These are phyloP conservation scores for Keithomyces neogunnii DNA, from an alignment of 2,329 filamentous ascomycete genomes.

Conservation along the genomic window DNA sequence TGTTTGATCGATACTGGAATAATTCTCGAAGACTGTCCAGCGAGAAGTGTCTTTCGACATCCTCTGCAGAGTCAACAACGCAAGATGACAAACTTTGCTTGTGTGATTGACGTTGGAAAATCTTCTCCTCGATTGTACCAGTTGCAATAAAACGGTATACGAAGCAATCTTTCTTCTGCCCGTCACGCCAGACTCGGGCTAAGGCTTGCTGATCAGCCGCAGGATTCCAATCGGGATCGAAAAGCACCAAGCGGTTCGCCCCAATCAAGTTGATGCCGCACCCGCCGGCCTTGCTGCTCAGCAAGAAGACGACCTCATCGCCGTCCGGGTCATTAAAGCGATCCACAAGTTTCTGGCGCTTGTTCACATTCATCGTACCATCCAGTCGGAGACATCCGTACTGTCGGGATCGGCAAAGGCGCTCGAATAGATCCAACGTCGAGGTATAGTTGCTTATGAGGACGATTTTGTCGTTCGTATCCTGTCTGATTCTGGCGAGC, in stretches of 20 bases:
- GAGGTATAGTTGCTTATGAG: conserved; percentile 98
- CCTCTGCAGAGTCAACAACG: conserved; percentile 92
- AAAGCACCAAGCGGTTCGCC: conserved; percentile 87
- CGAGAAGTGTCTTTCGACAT: conserved; percentile 94
- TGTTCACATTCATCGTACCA: conserved; percentile 95
- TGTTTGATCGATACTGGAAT: conserved; percentile 83
- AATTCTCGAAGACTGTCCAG: conserved; percentile 84
- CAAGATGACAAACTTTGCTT: conserved; percentile 95
- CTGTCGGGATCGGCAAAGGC: conserved; percentile 71
- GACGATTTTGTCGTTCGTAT: conserved; percentile 98
- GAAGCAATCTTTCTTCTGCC: conserved; percentile 98
- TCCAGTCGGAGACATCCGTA: conserved; percentile 88
- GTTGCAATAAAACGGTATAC: conserved; percentile 99
- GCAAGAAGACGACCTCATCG: conserved; percentile 85
- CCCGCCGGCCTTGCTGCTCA: conserved; percentile 92
- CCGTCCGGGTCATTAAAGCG: conserved; percentile 94
- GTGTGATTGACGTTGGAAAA: conserved; percentile 96
- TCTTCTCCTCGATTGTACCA: conserved; percentile 97
- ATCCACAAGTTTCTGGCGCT: conserved; percentile 94
- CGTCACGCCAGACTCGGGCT: conserved; percentile 96
- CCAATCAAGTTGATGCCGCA: conserved; percentile 95
- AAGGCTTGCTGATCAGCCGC: conserved; percentile 95
- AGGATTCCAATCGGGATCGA: conserved; percentile 97
- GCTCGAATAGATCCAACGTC: conserved; percentile 89
- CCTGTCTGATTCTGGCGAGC: conserved; percentile 88